Base-by-base conservation (phyloP, 2,329 filamentous ascomycete genomes). In the Lecanicillium sp. region DNA sequence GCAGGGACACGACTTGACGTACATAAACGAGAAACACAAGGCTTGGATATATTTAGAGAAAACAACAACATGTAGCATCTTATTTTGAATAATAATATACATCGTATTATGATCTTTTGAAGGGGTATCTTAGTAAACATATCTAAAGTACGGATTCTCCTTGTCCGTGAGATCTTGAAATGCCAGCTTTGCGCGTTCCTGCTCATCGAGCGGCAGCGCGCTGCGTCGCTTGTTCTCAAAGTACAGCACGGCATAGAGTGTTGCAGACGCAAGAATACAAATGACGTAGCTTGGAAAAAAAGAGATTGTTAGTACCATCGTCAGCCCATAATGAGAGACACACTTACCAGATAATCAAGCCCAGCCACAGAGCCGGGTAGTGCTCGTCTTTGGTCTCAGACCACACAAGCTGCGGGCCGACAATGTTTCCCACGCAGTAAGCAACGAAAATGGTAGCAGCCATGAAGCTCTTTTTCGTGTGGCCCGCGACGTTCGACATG, bases 391-490 rank as follows among this genome's bases (percentile, higher is more conserved):
- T 80, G 1, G 77, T 80, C 56, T 82, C 64, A n/a, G 71, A 78
- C 48, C 74, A 75, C 29, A 87, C 73, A 29, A 87, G 64, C 58
- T 84, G 80, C 4, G 83, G 83, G 0, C 83, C 83, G 17, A 87
- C 76, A 36, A 88, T 87, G 48, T 87, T 87, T 2, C 83, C 71
- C 3, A 87, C 77, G 40, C 80, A 84, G 51, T 87, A 87, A 1
- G 80, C 81, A 0, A 85, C 80, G 45, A 87, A 88, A 2, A 85
- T 80, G 0, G 78, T 78, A 0, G 79, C 78, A 0, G 83, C 80
- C 69, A 83, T 85, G 50, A 83, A 79, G 45, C 78, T 83, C 65
- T 87, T 87, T 63, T 88, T 88, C 0, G 83, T 87, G 17, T 83
- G 73, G 0, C 84, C 83, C 0, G 83, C 82, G 0, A 87, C 80